phyloP scores from a whole-genome alignment of 352 stramenopile species.

The Globisporangium iwayamae region DNA sequence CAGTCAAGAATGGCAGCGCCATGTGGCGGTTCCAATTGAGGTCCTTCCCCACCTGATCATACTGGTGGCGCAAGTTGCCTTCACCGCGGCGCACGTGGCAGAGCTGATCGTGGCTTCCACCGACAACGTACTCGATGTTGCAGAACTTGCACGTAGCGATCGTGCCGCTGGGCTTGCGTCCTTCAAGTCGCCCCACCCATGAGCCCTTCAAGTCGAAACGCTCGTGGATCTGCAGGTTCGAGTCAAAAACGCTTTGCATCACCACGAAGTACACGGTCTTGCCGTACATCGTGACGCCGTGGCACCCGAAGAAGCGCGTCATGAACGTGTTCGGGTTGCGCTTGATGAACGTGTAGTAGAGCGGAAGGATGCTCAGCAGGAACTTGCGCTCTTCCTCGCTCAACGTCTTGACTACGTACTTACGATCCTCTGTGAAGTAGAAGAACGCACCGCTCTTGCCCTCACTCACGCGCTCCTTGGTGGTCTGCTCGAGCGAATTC shows the following conservation, averaged over 20 bases:
- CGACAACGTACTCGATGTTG: slow-evolving; percentile 56
- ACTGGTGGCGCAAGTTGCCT: slow-evolving; percentile 68
- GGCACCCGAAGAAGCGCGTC: slow-evolving; percentile 75
- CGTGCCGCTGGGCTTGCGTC: slow-evolving; percentile 66
- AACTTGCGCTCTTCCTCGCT: slow-evolving; percentile 76
- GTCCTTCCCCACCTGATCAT: slow-evolving; percentile 81
- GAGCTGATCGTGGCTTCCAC: slow-evolving; percentile 63
- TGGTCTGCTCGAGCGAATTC: slow-evolving; percentile 65
- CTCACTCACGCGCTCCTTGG: slow-evolving; percentile 76
- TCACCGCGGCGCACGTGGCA: slow-evolving; percentile 59
- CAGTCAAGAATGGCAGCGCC: slow-evolving; percentile 51
- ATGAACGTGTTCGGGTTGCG: slow-evolving; percentile 74
- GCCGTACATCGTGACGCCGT: slow-evolving; percentile 82
- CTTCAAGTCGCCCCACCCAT: slow-evolving; percentile 78
- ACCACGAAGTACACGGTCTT: slow-evolving; percentile 85
- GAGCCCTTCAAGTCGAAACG: slow-evolving; percentile 83
- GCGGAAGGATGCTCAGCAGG: slow-evolving; percentile 61
- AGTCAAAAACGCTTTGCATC: slow-evolving; percentile 84
- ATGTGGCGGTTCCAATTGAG: slow-evolving; percentile 85
- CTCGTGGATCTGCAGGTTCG: slow-evolving; percentile 74
- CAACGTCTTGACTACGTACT: slow-evolving; percentile 84
- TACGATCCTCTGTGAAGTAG: slow-evolving; percentile 80
- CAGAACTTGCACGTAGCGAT: slow-evolving; percentile 75
- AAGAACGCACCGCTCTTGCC: slow-evolving; percentile 83
- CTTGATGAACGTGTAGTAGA: slow-evolving; percentile 68